Percentiles rank a stretch among this genome's conserved stretches.
phyloP scores from a whole-genome alignment of 495 filamentous ascomycete genomes.

The Hyaloscypha bicolor region DNA sequence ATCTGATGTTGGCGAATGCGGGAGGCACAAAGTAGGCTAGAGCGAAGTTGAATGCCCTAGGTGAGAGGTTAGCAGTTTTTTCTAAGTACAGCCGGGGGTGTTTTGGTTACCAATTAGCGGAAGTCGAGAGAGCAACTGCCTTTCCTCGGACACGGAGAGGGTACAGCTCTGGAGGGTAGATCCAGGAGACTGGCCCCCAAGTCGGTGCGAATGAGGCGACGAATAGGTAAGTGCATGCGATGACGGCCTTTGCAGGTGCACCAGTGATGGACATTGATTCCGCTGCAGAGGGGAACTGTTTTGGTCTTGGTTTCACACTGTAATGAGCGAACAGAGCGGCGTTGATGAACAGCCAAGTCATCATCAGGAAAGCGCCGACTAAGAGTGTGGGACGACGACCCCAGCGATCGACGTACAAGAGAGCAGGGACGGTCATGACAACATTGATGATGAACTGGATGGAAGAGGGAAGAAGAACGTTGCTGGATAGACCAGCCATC shows the following conservation, averaged over 20 bases:
- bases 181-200: slow-evolving; percentile 72
- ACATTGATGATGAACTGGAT: slow-evolving; percentile 79
- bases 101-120: slow-evolving; percentile 61
- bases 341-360: slow-evolving; percentile 68
- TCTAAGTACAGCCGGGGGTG: neutral
- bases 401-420: slow-evolving; percentile 59
- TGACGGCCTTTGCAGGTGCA: slow-evolving; percentile 65
- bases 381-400: slow-evolving; percentile 66
- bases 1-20: slow-evolving; percentile 72
- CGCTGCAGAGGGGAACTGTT: slow-evolving; percentile 40
- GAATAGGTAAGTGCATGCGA: slow-evolving; percentile 79
- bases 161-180: slow-evolving; percentile 77
- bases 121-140: slow-evolving; percentile 71
- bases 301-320: slow-evolving; percentile 41
- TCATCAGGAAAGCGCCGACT: slow-evolving; percentile 67
- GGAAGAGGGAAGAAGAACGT: slow-evolving; percentile 65
- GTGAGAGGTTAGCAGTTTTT: neutral
- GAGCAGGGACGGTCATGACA: slow-evolving; percentile 56
- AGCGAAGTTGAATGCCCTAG: slow-evolving; percentile 70
- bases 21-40: slow-evolving; percentile 78
- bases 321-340: slow-evolving; percentile 62
- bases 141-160: slow-evolving; percentile 73
- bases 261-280: slow-evolving; percentile 56
- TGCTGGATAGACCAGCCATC: slow-evolving; percentile 65
- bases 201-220: slow-evolving; percentile 77